Conservation (phyloP, 352 stramenopile genomes). For the Thalassiosira livingstoniorum region DNA sequence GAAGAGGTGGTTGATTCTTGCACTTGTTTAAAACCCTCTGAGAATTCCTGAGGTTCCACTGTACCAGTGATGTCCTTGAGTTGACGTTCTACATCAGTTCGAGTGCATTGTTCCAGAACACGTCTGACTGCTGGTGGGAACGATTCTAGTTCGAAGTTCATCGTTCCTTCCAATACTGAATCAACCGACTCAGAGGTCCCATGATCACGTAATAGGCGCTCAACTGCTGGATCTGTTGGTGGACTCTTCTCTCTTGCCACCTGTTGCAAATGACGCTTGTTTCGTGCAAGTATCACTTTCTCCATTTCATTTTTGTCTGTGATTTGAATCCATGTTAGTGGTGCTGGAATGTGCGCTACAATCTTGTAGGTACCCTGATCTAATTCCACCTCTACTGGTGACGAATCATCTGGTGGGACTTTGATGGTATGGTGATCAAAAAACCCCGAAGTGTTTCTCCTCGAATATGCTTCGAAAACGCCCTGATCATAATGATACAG, state of each 20-base stretch:
- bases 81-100: not conserved
- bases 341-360: not conserved
- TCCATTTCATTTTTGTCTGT: slow-evolving; percentile 20
- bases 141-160: not conserved
- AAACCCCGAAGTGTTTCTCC: too few relatives aligned
- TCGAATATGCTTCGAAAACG: too few relatives aligned
- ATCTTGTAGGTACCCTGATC: not conserved
- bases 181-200: not conserved
- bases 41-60: slow-evolving; percentile 3
- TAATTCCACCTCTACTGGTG: not conserved
- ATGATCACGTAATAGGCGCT: not conserved
- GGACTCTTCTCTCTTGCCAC: slow-evolving; percentile 8
- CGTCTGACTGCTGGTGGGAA: not conserved
- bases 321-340: slow-evolving; percentile 14
- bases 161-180: not conserved
- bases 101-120: not conserved
- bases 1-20: not conserved
- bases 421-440: slow-evolving; percentile 43
- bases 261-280: slow-evolving; percentile 45
- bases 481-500: too few relatives aligned
- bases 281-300: slow-evolving; percentile 5
- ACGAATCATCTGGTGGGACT: slow-evolving; percentile 6
- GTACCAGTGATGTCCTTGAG: not conserved
- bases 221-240: not conserved
- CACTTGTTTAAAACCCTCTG: slow-evolving; percentile 4